These are phyloP conservation scores for Claviceps sp. DNA, from an alignment of 2,329 filamentous ascomycete genomes.

Conservation along the genomic window DNA sequence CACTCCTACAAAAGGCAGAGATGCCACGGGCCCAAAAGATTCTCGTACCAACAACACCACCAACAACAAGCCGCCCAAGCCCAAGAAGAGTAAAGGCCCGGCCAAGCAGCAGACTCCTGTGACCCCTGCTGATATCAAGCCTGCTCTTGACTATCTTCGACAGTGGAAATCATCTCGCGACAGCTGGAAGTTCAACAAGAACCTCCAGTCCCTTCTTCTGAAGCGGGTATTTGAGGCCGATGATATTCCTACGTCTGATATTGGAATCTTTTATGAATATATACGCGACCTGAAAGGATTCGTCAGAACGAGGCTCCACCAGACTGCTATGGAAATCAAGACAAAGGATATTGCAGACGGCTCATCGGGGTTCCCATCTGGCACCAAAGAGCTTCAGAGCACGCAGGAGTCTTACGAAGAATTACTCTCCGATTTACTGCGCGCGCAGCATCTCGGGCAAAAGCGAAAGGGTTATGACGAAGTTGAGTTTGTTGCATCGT, in stretches of 20 bases:
- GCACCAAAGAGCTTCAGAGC: constrained; percentile 33
- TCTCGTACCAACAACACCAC: background rate
- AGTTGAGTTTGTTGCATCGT: constrained; percentile 34
- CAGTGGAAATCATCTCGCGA: constrained; percentile 58
- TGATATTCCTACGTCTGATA: constrained; percentile 56
- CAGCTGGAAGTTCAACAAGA: constrained; percentile 94
- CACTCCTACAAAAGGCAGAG: constrained; percentile 22
- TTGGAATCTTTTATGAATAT: constrained; percentile 60
- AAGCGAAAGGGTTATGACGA: constrained; percentile 41
- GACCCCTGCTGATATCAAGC: constrained; percentile 34
- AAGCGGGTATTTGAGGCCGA: constrained; percentile 67
- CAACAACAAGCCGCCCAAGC: constrained; percentile 20
- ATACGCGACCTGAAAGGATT: constrained; percentile 66
- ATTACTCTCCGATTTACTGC: constrained; percentile 36
- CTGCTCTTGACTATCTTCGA: constrained; percentile 62
- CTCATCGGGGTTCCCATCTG: constrained; percentile 32
- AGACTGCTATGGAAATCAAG: constrained; percentile 50
- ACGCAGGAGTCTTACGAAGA: constrained; percentile 40
- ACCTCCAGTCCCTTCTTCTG: constrained; percentile 71
- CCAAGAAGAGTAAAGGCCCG: constrained; percentile 23
- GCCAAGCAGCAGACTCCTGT: constrained; percentile 25
- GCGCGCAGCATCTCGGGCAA: constrained; percentile 20
- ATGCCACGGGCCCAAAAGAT: constrained; percentile 9
- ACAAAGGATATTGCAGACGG: constrained; percentile 40
- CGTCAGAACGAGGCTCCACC: constrained; percentile 53